A percentile compares a stretch with the other conserved stretches of the same genome.
Conservation (phyloP, 345 rosid species). For the Eutrema heterophyllum region DNA sequence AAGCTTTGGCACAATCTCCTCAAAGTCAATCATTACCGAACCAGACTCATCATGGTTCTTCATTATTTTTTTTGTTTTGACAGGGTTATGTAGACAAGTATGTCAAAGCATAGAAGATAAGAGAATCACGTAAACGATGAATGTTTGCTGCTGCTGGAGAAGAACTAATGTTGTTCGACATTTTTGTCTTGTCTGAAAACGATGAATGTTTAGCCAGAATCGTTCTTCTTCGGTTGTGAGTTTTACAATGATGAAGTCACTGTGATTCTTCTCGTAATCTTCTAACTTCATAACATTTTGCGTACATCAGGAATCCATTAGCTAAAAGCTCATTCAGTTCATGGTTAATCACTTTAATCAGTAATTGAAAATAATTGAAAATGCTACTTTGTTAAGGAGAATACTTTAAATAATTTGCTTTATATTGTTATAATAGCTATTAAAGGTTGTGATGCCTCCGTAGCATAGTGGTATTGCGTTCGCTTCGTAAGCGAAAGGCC, state of each 20-base stretch:
- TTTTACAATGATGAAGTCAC: background rate
- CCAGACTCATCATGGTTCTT: conserved; percentile 3
- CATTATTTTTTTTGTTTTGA: conserved; percentile 5
- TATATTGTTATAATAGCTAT: background rate
- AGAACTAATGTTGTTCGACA: conserved; percentile 5
- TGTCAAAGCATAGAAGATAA: conserved; percentile 49
- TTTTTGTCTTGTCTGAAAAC: conserved; percentile 2
- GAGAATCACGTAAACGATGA: background rate
- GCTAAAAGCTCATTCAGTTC: background rate
- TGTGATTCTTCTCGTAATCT: background rate
- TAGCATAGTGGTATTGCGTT: conserved; percentile 99
- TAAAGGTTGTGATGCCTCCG: conserved; percentile 28
- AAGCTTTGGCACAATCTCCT: background rate
- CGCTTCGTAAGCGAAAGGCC: conserved; percentile 99
- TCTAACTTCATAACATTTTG: background rate
- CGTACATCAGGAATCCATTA: background rate
- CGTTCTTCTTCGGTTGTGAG: background rate
- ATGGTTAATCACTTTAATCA: background rate
- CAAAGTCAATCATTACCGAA: background rate
- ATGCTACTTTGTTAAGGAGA: background rate
- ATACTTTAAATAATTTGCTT: too few relatives aligned
- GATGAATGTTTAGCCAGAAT: background rate
- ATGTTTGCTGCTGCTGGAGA: background rate
- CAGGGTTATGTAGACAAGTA: conserved; percentile 93
- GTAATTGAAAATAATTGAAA: background rate